Conservation (phyloP, 1,284 basidiomycete genomes). For the Papiliotrema fonsecae region DNA sequence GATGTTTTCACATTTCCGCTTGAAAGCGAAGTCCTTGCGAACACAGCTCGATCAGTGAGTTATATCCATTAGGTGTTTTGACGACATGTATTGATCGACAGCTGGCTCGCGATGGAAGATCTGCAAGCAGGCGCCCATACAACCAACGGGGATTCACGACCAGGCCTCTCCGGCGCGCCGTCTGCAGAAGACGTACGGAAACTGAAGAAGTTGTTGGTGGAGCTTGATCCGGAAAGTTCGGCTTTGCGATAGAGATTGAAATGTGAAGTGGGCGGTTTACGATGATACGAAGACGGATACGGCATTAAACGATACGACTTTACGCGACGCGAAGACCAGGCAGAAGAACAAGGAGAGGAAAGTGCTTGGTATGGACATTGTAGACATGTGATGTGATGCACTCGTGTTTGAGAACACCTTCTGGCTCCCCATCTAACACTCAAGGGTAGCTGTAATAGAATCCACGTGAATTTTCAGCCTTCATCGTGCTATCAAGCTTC, state of each 20-base stretch:
- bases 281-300: no score
- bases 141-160: conserved; percentile 12
- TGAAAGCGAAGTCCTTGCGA: conserved; percentile 37
- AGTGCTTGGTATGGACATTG: no score
- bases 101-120: conserved; percentile 43
- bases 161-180: conserved; percentile 19
- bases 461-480: no score
- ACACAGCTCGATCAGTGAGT: conserved; percentile 42
- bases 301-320: not conserved
- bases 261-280: no score
- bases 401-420: no score
- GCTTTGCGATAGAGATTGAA: not conserved
- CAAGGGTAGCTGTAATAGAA: no score
- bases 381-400: no score
- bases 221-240: conserved; percentile 37
- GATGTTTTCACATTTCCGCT: conserved; percentile 36
- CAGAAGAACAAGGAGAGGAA: no score
- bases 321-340: no score
- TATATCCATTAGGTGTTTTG: not conserved
- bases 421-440: no score
- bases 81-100: conserved; percentile 9
- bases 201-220: conserved; percentile 30
- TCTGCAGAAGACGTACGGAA: conserved; percentile 36
- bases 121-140: conserved; percentile 6
- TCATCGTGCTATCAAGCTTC: no score